Percentiles rank a stretch among this genome's conserved stretches.
phyloP scores from a whole-genome alignment of 306 rosid species.

The Cucurbita argyrosperma region DNA sequence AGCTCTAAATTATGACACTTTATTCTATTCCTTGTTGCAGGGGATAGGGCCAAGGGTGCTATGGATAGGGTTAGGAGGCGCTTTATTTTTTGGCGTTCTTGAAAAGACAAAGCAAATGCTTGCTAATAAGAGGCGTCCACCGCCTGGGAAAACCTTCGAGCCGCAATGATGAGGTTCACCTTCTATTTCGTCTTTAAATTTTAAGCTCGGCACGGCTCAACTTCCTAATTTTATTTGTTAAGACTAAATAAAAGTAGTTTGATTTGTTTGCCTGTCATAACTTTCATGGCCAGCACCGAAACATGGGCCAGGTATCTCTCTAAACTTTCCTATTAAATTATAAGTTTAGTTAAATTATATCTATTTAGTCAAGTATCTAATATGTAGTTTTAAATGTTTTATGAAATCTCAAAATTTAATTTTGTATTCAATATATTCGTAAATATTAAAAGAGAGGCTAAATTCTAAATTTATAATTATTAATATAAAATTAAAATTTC shows the following conservation, averaged over 20 bases:
- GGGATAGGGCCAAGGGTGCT: constrained; percentile 62
- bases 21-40: constrained; percentile 15
- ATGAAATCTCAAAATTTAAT: too few relatives aligned
- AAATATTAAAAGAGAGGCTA: too few relatives aligned
- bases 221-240: background rate
- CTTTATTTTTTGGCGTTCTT: constrained; percentile 61
- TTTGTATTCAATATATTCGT: too few relatives aligned
- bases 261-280: background rate
- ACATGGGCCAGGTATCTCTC: background rate
- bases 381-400: too few relatives aligned
- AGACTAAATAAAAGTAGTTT: background rate
- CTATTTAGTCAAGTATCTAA: too few relatives aligned
- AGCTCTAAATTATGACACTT: background rate
- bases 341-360: too few relatives aligned
- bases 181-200: background rate
- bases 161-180: background rate
- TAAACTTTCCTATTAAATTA: background rate
- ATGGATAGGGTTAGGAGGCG: constrained; percentile 82
- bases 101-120: constrained; percentile 62
- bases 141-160: background rate
- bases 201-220: background rate
- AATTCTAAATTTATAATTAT: too few relatives aligned
- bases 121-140: constrained; percentile 21
- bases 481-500: too few relatives aligned
- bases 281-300: background rate